These are phyloP conservation scores for Isabelozyma gotoi DNA, from an alignment of 805 yeast species.

Conservation along the genomic window DNA sequence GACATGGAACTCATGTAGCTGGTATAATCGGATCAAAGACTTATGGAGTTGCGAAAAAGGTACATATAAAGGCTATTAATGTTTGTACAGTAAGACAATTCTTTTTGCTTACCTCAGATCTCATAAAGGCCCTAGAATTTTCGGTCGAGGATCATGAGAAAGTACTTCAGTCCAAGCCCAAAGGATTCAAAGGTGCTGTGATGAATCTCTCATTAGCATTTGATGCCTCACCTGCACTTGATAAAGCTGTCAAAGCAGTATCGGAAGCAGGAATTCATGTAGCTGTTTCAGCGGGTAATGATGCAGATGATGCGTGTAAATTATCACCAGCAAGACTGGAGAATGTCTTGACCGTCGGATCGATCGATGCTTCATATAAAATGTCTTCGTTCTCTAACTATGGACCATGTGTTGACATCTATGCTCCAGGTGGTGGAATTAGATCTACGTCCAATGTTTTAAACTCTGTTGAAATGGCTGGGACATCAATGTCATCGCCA, in stretches of 20 bases:
- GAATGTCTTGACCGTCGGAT: slow-evolving; percentile 54
- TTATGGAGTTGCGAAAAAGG: slow-evolving; percentile 84
- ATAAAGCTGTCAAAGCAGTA: slow-evolving; percentile 86
- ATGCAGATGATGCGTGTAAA: slow-evolving; percentile 73
- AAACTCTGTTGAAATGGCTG: slow-evolving; percentile 54
- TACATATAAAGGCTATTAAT: slow-evolving; percentile 74
- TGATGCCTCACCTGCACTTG: slow-evolving; percentile 85
- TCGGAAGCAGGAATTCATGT: slow-evolving; percentile 85
- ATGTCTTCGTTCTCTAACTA: slow-evolving; percentile 55
- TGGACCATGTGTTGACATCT: slow-evolving; percentile 53
- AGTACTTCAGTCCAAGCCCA: slow-evolving; percentile 49
- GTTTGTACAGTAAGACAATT: slow-evolving; percentile 80
- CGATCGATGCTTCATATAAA: slow-evolving; percentile 43
- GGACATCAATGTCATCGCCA: slow-evolving; percentile 67
- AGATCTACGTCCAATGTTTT: slow-evolving; percentile 57
- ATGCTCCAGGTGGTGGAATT: slow-evolving; percentile 57
- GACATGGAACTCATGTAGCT: slow-evolving; percentile 98
- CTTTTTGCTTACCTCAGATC: slow-evolving; percentile 87
- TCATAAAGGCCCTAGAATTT: slow-evolving; percentile 79
- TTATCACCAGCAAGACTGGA: slow-evolving; percentile 61
- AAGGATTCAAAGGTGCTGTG: slow-evolving; percentile 80
- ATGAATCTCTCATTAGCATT: slow-evolving; percentile 90
- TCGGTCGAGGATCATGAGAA: slow-evolving; percentile 73
- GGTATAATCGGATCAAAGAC: slow-evolving; percentile 83
- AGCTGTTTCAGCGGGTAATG: slow-evolving; percentile 97